Percentiles rank a stretch among this genome's conserved stretches.
Evolutionary conservation across 768 basidiomycete genomes (phyloP).

Genomic region (Leccinum truebloodii): DNA sequence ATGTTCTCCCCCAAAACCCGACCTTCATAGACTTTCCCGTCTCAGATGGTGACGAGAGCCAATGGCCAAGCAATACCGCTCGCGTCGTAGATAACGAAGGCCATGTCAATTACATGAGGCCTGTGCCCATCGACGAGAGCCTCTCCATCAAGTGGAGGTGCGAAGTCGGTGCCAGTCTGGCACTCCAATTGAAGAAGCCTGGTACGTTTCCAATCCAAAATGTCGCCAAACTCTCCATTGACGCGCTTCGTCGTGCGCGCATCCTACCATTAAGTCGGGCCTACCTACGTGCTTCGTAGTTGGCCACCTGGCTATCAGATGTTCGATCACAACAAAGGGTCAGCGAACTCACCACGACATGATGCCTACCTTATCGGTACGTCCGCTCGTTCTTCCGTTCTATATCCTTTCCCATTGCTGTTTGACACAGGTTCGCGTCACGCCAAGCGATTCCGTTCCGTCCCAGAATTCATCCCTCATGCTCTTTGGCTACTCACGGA

Average conservation of each 20-base stretch:
- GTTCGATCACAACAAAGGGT: slow-evolving; percentile 76
- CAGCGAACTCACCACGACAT: slow-evolving; percentile 52
- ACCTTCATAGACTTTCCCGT: slow-evolving; percentile 58
- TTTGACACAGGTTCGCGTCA: slow-evolving; percentile 39
- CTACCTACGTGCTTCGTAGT: slow-evolving; percentile 56
- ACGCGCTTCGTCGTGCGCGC: neutral
- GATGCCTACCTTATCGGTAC: slow-evolving; percentile 80
- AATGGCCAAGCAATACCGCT: slow-evolving; percentile 61
- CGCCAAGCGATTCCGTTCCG: slow-evolving; percentile 66
- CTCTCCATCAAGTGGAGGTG: slow-evolving; percentile 60
- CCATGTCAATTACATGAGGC: slow-evolving; percentile 71
- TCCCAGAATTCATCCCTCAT: slow-evolving; percentile 86
- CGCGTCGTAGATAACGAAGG: slow-evolving; percentile 57
- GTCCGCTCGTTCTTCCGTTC: slow-evolving; percentile 11
- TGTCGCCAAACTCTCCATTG: neutral
- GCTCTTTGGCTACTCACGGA: slow-evolving; percentile 76
- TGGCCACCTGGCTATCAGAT: slow-evolving; percentile 73
- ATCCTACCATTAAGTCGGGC: slow-evolving; percentile 31
- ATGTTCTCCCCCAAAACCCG: slow-evolving; percentile 51
- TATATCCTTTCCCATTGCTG: neutral
- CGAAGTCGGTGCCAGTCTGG: slow-evolving; percentile 42
- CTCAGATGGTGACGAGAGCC: slow-evolving; percentile 55
- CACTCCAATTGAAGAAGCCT: slow-evolving; percentile 46
- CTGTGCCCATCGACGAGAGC: slow-evolving; percentile 50
- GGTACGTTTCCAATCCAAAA: slow-evolving; percentile 39